Evolutionary conservation across 768 basidiomycete genomes (phyloP).

Genomic region (Xerocomellus amylosporus): DNA sequence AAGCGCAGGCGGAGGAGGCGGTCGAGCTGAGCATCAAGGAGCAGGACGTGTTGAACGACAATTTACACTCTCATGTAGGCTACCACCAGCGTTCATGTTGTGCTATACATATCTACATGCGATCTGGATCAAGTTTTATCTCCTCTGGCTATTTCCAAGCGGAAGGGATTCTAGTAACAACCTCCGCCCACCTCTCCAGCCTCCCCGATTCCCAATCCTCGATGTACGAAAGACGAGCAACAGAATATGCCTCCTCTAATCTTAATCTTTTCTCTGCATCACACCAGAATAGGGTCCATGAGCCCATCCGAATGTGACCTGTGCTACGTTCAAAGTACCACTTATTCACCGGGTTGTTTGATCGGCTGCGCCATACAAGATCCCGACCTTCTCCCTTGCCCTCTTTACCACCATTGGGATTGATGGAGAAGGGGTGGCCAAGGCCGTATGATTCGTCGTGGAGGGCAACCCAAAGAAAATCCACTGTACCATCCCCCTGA

Average conservation of each 20-base stretch:
- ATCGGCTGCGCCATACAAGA: slow-evolving; percentile 91
- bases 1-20: slow-evolving; percentile 30
- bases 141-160: slow-evolving; percentile 56
- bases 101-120: slow-evolving; percentile 19
- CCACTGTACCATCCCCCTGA: slow-evolving; percentile 98
- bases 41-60: not conserved
- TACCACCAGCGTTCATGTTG: not conserved
- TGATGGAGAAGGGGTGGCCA: slow-evolving; percentile 89
- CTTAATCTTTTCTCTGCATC: slow-evolving; percentile 88
- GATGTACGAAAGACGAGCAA: slow-evolving; percentile 64
- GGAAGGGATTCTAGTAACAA: slow-evolving; percentile 69
- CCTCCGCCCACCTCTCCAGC: slow-evolving; percentile 63
- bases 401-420: slow-evolving; percentile 90
- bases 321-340: slow-evolving; percentile 98
- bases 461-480: slow-evolving; percentile 98
- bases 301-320: slow-evolving; percentile 80
- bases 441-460: slow-evolving; percentile 98
- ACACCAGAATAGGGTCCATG: slow-evolving; percentile 98
- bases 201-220: slow-evolving; percentile 77
- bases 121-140: not conserved
- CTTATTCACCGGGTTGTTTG: slow-evolving; percentile 95
- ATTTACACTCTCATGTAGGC: slow-evolving; percentile 1
- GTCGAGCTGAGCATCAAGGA: slow-evolving; percentile 21
- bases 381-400: slow-evolving; percentile 90
- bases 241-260: slow-evolving; percentile 63